Percentiles rank a stretch among this genome's conserved stretches.
Evolutionary conservation across 495 filamentous ascomycete genomes (phyloP).

Genomic region (Hypoxylon fragiforme): DNA sequence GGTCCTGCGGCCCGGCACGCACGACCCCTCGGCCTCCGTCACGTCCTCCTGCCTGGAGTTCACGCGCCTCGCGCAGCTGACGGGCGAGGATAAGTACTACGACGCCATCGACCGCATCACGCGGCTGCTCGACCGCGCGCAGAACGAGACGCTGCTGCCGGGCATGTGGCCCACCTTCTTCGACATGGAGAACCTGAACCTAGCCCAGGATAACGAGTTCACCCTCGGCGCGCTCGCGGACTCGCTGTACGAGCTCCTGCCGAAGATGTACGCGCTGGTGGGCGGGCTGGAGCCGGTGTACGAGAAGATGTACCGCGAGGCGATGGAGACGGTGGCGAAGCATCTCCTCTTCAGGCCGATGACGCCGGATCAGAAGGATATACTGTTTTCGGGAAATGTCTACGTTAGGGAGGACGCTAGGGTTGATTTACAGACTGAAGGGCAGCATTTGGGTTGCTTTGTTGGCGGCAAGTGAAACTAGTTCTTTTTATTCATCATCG

Average conservation of each 20-base stretch:
- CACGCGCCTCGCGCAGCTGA: slow-evolving; percentile 80
- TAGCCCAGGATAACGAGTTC: slow-evolving; percentile 50
- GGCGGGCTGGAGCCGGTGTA: slow-evolving; percentile 76
- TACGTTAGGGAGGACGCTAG: slow-evolving; percentile 64
- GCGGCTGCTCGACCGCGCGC: slow-evolving; percentile 68
- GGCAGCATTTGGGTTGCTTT: slow-evolving; percentile 64
- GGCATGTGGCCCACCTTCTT: slow-evolving; percentile 57
- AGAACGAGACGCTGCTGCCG: slow-evolving; percentile 66
- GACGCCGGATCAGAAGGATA: slow-evolving; percentile 53
- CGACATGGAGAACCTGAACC: slow-evolving; percentile 36
- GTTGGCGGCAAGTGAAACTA: slow-evolving; percentile 58
- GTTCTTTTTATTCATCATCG: neutral
- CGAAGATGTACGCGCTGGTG: slow-evolving; percentile 69
- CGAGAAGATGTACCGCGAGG: slow-evolving; percentile 70
- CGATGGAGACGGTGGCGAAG: slow-evolving; percentile 65
- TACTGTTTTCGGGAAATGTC: slow-evolving; percentile 59
- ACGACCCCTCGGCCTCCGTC: slow-evolving; percentile 63
- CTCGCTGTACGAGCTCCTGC: slow-evolving; percentile 82
- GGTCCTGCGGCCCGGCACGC: slow-evolving; percentile 61
- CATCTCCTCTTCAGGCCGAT: slow-evolving; percentile 68
- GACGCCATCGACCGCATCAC: slow-evolving; percentile 84
- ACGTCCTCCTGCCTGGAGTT: slow-evolving; percentile 83
- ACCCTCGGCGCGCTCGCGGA: slow-evolving; percentile 76
- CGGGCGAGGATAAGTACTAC: slow-evolving; percentile 79
- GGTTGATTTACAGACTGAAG: slow-evolving; percentile 43